Evolutionary conservation across 345 rosid species (phyloP), one percentile per base, ranked within the genome.

Genomic region (Atalantia buxifolia): DNA sequence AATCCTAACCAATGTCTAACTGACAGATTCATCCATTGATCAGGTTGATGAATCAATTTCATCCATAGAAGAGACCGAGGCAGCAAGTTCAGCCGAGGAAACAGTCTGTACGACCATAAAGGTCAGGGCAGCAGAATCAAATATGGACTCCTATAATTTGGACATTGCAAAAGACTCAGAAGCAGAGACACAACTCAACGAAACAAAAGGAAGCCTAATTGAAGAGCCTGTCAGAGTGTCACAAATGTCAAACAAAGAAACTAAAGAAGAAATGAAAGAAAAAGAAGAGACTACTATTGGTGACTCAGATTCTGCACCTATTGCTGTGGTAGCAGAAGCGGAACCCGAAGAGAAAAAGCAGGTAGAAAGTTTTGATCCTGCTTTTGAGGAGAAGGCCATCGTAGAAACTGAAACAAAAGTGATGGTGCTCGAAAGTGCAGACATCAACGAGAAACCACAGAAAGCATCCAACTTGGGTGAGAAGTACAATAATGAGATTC

Each of bases 41-140:
- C 84, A 86, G 89, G 76, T 71, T 40, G 64, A 72, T 7, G 64
- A 75, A 63, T 57, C 75, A 53, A 66, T 60, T 61, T 16, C 40
- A 65, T 53, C 61, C 45, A 57, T 57, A 40, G 80, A 85, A 74
- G 64, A 69, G 28, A 65, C 42, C 21, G 84, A 83, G 73, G 80
- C 64, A 66, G 77, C 75, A 27, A 14, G 24, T 71, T 81, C 76
- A 18, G n/a, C 30, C 45, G 81, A 40, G 71, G 71, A 40, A 70
- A 83, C 9, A 55, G 66, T 68, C 21, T 33, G 62, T 57, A 48
- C 70, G 31, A 71, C 74, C 30, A n/a, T 42, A 55, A 25, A 57
- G 70, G 78, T 45, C 50, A 42, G 31, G 59, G 76, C 50, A 38
- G 55, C 24, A 80, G 79, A 84, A 60, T 77, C 78, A 64, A 61